These are phyloP conservation scores for Austropuccinia psidii DNA, from an alignment of 1,284 basidiomycete genomes.

Conservation along the genomic window DNA sequence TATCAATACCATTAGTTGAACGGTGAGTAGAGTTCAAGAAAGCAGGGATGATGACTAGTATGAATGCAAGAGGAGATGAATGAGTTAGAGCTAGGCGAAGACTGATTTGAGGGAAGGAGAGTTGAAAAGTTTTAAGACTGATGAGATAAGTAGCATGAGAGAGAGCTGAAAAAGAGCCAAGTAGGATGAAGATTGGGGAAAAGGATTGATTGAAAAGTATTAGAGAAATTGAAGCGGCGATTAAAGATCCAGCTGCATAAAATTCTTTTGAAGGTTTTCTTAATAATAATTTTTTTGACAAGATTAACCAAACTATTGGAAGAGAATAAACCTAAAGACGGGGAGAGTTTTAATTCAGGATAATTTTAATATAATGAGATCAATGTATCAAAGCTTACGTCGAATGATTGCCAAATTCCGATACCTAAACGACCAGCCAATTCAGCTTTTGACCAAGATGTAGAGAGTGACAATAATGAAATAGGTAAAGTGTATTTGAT, in stretches of 20 bases:
- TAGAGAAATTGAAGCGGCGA: background rate
- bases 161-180: background rate
- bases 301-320: background rate
- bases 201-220: background rate
- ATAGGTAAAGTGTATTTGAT: conserved; percentile 3
- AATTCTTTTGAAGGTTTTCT: background rate
- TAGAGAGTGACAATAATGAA: background rate
- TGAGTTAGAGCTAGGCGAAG: background rate
- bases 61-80: conserved; percentile 37
- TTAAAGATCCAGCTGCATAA: background rate
- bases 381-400: background rate
- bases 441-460: background rate
- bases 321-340: background rate
- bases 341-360: too few relatives aligned
- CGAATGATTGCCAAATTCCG: conserved; percentile 21
- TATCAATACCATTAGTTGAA: conserved; percentile 54
- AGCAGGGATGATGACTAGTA: conserved; percentile 23
- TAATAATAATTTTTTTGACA: background rate
- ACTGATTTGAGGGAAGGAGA: conserved; percentile 2
- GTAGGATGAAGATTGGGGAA: background rate
- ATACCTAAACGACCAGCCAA: background rate
- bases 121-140: conserved; percentile 13
- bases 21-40: conserved; percentile 47
- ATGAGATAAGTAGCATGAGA: conserved; percentile 7
- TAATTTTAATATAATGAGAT: background rate